Evolutionary conservation across 148 eudicot genomes (phyloP), one percentile per base, ranked within the genome.

Genomic region (Rhododendron kiyosumense): DNA sequence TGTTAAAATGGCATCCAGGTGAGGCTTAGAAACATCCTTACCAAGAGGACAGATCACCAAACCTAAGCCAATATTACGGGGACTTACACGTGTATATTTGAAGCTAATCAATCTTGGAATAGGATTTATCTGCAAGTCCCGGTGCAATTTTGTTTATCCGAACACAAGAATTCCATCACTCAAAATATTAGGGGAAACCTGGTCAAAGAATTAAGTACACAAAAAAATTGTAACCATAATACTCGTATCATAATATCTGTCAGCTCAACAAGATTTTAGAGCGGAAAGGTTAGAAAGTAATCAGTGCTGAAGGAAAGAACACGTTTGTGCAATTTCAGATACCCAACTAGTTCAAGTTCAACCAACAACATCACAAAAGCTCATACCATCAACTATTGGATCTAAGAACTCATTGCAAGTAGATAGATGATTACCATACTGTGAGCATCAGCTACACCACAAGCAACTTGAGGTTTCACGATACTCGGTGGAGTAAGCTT

Each of bases 401-500:
- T 54, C 57, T 76, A 34, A 61, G 24, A 84, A 34, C 48, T 22
- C 26, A 8, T 20, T 38, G 48, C 43, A 77, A 74, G 24, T 2
- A 54, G 69, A 54, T 45, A 78, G 80, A 51, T 75, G 46, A 85
- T 87, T 93, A 96, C 98, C 99, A 95, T 96, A 86, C 94, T 95
- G 90, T 96, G 99, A 83, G 99, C 94, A 92, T 95, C 92, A 87
- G 95, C 88, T 45, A 96, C 96, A 73, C 99, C 99, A 89, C 99
- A 96, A 32, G 98, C 99, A 90, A 95, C 97, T 94, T 95, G 99
- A 88, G 99, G 95, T 89, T 96, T 96, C 88, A 96, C 99, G 63
- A 96, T 95, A 87, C 90, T 90, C 45, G 99, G 98, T 69, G 89
- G 90, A 79, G 94, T 90, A 83, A 96, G 85, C 86, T 91, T 90